Conservation (phyloP, 1,139 yeast genomes). For the Candida tropicalis region DNA sequence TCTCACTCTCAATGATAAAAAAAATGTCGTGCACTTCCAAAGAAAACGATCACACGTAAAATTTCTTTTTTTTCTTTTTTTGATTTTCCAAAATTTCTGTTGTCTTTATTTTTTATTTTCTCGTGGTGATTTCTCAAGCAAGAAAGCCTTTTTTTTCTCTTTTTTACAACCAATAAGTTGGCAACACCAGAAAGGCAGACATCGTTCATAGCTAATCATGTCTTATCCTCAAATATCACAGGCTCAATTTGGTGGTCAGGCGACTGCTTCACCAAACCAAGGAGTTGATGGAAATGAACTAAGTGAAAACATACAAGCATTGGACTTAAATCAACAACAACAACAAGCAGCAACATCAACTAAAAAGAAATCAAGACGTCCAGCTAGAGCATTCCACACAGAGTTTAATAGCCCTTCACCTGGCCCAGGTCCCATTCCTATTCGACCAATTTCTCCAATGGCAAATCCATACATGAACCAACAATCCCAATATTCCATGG, state of each 20-base stretch:
- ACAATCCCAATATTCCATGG: no score
- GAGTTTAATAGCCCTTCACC: constrained; percentile 24
- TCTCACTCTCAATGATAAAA: no score
- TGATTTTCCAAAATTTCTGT: no score
- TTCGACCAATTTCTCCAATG: constrained; percentile 7
- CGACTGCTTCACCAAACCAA: background rate
- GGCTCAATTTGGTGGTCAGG: constrained; percentile 3
- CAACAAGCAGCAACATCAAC: constrained; percentile 6
- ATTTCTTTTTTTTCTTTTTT: background rate
- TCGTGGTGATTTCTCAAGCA: no score
- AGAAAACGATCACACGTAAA: background rate
- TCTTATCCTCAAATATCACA: constrained; percentile 8
- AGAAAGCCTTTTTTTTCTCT: no score
- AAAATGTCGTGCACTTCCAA: background rate
- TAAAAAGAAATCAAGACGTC: constrained; percentile 39
- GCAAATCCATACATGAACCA: constrained; percentile 1
- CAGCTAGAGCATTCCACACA: constrained; percentile 50
- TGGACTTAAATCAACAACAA: constrained; percentile 13
- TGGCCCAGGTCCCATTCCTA: constrained; percentile 11
- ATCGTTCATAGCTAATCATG: constrained; percentile 2
- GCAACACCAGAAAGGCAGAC: background rate
- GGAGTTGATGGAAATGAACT: constrained; percentile 8
- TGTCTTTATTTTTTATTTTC: background rate
- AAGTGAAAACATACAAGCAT: constrained; percentile 11
- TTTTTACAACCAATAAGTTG: background rate